Evolutionary conservation across 164 flowering plant species (phyloP).

Genomic region (Vitis vinifera): DNA sequence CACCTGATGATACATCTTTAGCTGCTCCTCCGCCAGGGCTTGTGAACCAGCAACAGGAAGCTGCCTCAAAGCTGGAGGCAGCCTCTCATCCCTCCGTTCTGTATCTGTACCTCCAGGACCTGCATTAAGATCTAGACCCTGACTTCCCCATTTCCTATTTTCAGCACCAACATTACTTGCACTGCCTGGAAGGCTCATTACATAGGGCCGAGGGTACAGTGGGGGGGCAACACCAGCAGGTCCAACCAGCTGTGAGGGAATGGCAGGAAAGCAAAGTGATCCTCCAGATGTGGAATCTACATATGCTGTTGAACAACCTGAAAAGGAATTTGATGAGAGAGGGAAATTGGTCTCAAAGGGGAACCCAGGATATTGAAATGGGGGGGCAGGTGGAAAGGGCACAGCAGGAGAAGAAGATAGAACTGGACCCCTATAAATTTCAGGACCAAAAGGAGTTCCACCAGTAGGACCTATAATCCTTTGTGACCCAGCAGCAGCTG

Average conservation of each 20-base stretch:
- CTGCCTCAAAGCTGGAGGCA: slow-evolving; percentile 46
- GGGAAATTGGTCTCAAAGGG: slow-evolving; percentile 70
- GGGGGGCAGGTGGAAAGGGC: slow-evolving; percentile 39
- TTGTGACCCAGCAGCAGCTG: slow-evolving; percentile 47
- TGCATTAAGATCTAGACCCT: slow-evolving; percentile 79
- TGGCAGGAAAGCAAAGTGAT: slow-evolving; percentile 47
- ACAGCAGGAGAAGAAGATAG: slow-evolving; percentile 78
- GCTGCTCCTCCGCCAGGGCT: slow-evolving; percentile 62
- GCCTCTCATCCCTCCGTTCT: slow-evolving; percentile 66
- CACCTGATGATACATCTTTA: slow-evolving; percentile 59
- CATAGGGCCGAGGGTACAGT: slow-evolving; percentile 62
- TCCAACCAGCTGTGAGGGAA: slow-evolving; percentile 57
- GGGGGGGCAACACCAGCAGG: slow-evolving; percentile 48
- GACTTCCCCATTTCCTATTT: slow-evolving; percentile 65
- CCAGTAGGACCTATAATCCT: slow-evolving; percentile 52
- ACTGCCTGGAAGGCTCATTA: slow-evolving; percentile 55
- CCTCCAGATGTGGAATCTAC: slow-evolving; percentile 64
- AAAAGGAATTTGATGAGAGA: slow-evolving; percentile 57
- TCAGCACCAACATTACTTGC: slow-evolving; percentile 38
- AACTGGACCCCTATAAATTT: slow-evolving; percentile 67
- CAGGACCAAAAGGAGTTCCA: slow-evolving; percentile 49
- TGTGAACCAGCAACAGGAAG: slow-evolving; percentile 55
- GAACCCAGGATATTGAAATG: slow-evolving; percentile 65
- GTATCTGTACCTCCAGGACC: slow-evolving; percentile 69
- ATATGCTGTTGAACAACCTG: slow-evolving; percentile 55